Evolutionary conservation across 2,329 filamentous ascomycete genomes (phyloP).

Genomic region (Gremmenia infestans): DNA sequence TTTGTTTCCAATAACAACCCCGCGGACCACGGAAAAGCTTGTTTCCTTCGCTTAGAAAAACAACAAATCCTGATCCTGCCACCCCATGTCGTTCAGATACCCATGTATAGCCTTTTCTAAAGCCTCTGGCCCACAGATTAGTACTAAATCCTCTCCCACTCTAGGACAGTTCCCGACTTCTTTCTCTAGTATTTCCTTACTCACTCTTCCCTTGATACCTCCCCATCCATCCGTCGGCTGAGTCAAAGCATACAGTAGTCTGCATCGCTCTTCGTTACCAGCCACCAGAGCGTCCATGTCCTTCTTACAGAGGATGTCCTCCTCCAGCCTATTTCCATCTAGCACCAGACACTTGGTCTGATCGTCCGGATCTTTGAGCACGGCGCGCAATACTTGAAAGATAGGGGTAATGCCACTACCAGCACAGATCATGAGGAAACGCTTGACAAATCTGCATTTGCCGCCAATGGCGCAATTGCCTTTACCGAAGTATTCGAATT

Average conservation of each 20-base stretch:
- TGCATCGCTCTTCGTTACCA: constrained; percentile 51
- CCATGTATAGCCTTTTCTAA: constrained; percentile 64
- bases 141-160: constrained; percentile 63
- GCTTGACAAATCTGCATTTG: constrained; percentile 50
- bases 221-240: constrained; percentile 59
- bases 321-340: constrained; percentile 69
- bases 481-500: constrained; percentile 71
- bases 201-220: constrained; percentile 64
- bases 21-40: not conserved
- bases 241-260: constrained; percentile 65
- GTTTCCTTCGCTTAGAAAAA: constrained; percentile 58
- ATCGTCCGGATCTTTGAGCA: constrained; percentile 61
- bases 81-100: constrained; percentile 58
- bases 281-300: constrained; percentile 63
- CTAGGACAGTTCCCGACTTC: constrained; percentile 47
- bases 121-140: constrained; percentile 74
- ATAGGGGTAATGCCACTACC: constrained; percentile 93
- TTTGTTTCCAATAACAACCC: not conserved
- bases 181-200: constrained; percentile 53
- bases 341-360: constrained; percentile 66
- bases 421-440: constrained; percentile 81
- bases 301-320: constrained; percentile 75
- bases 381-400: constrained; percentile 73
- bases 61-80: constrained; percentile 66
- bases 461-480: constrained; percentile 60